These are phyloP conservation scores for Lineolata rhizophorae DNA, from an alignment of 495 filamentous ascomycete species.

Conservation along the genomic window DNA sequence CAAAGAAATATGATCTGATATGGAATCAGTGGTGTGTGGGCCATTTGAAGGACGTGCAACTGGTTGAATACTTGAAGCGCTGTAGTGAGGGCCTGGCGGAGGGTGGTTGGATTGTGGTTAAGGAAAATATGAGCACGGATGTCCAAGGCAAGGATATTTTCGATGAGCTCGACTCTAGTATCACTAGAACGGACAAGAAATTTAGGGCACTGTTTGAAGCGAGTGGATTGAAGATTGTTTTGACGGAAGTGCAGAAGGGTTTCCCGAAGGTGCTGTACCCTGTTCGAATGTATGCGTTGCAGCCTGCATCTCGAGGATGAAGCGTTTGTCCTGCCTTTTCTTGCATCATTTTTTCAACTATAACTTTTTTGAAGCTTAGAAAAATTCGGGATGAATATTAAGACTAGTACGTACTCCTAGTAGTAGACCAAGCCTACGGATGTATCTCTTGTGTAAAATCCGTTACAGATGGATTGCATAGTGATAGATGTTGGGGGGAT, in stretches of 20 bases:
- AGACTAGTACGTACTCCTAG: too few relatives aligned
- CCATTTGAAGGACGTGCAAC: conserved; percentile 60
- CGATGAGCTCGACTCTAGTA: conserved; percentile 58
- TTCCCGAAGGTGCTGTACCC: conserved; percentile 17
- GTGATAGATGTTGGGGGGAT: too few relatives aligned
- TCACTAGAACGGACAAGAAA: conserved; percentile 51
- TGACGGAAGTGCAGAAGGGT: conserved; percentile 51
- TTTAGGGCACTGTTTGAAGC: conserved; percentile 46
- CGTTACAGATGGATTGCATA: too few relatives aligned
- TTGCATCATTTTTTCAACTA: too few relatives aligned
- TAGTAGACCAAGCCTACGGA: too few relatives aligned
- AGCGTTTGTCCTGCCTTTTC: too few relatives aligned
- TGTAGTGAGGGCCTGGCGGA: conserved; percentile 32
- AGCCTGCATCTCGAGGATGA: too few relatives aligned
- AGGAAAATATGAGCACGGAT: conserved; percentile 63
- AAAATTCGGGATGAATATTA: too few relatives aligned
- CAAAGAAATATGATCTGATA: conserved; percentile 36
- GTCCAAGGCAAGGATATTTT: conserved; percentile 37
- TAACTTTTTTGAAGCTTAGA: too few relatives aligned
- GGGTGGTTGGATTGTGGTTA: conserved; percentile 42
- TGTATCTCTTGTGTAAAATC: too few relatives aligned
- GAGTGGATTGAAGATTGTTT: conserved; percentile 42
- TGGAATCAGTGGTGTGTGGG: conserved; percentile 89
- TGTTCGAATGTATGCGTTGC: conserved; percentile 18
- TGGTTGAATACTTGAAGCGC: conserved; percentile 42